A percentile compares a stretch with the other conserved stretches of the same genome.
These are phyloP conservation scores for Taiwanofungus camphoratus DNA, from an alignment of 1,284 basidiomycete genomes.

Conservation along the genomic window DNA sequence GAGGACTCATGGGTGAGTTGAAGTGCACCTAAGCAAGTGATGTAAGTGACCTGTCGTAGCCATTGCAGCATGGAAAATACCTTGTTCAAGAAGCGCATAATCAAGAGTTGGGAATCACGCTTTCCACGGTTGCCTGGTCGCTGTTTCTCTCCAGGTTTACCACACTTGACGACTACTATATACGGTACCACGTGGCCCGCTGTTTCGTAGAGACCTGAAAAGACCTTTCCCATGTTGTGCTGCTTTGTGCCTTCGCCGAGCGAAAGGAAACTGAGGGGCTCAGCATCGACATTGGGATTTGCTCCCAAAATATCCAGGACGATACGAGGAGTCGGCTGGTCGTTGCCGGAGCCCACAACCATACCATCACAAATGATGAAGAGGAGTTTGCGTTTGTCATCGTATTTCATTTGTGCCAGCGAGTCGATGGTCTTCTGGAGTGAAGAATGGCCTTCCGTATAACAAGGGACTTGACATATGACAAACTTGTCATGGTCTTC, in stretches of 20 bases:
- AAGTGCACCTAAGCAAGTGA: constrained; percentile 80
- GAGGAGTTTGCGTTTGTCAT: constrained; percentile 95
- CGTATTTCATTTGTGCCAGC: constrained; percentile 90
- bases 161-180: constrained; percentile 93
- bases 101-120: constrained; percentile 92
- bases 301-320: constrained; percentile 96
- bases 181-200: constrained; percentile 96
- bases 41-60: not conserved
- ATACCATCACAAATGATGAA: constrained; percentile 98
- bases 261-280: constrained; percentile 90
- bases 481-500: constrained; percentile 99
- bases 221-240: constrained; percentile 98
- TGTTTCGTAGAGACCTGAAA: constrained; percentile 93
- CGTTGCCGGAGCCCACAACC: constrained; percentile 95
- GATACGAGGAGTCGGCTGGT: constrained; percentile 87
- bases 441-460: constrained; percentile 91
- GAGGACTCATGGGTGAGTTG: constrained; percentile 91
- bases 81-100: constrained; percentile 98
- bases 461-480: constrained; percentile 97
- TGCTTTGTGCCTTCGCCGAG: constrained; percentile 94
- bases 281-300: constrained; percentile 89
- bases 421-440: constrained; percentile 92
- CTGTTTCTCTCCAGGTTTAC: constrained; percentile 90
- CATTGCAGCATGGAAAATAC: constrained; percentile 29
- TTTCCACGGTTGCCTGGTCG: constrained; percentile 96